phyloP scores from a whole-genome alignment of 1,284 basidiomycete species.

The Leccinum griseonigrum region DNA sequence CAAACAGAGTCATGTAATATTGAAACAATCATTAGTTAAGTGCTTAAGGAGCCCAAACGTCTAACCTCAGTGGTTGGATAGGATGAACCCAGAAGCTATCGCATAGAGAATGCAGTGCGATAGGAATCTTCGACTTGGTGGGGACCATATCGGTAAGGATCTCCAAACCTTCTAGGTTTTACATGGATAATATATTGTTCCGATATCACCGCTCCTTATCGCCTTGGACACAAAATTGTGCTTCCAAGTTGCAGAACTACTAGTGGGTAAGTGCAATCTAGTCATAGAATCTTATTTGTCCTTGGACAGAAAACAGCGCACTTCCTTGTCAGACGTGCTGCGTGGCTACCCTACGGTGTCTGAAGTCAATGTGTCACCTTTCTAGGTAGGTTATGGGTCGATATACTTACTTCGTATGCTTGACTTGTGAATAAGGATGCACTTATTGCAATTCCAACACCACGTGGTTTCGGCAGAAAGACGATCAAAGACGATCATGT shows the following conservation, averaged over 20 bases:
- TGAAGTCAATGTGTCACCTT: not conserved
- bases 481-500: not conserved
- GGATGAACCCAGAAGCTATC: not conserved
- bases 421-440: not conserved
- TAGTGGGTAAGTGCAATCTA: not conserved
- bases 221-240: not conserved
- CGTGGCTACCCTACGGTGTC: not conserved
- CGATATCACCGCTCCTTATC: not conserved
- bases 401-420: not conserved
- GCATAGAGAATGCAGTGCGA: not conserved
- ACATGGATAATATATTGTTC: constrained; percentile 7
- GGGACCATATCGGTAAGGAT: not conserved
- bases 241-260: not conserved
- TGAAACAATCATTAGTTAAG: not conserved
- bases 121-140: not conserved
- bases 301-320: not conserved
- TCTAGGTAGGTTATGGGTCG: constrained; percentile 1
- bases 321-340: not conserved
- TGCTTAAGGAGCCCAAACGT: not conserved
- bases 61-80: not conserved
- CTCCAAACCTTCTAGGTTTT: not conserved
- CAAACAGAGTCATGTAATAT: not conserved
- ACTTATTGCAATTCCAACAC: not conserved
- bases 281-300: constrained; percentile 2
- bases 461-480: not conserved